These are phyloP conservation scores for Cladosporium sp. DNA, from an alignment of 2,329 filamentous ascomycete genomes.

Conservation along the genomic window DNA sequence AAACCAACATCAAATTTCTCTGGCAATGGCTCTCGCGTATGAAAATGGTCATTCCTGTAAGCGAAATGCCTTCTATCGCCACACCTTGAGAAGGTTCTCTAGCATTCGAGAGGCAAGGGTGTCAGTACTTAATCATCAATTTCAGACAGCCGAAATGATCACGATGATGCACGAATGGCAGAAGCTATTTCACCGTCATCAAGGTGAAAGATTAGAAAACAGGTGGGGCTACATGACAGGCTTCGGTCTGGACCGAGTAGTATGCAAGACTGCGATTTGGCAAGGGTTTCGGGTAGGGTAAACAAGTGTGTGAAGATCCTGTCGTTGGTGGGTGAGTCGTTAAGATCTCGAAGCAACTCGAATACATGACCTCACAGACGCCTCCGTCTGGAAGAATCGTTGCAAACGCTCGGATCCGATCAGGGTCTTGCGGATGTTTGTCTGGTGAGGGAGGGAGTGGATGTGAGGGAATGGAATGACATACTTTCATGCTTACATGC, in stretches of 20 bases:
- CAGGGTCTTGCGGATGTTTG: too few relatives aligned
- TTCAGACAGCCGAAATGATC: not conserved
- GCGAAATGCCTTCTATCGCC: too few relatives aligned
- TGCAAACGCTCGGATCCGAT: too few relatives aligned
- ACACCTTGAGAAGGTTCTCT: too few relatives aligned
- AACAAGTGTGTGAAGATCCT: slow-evolving; percentile 9
- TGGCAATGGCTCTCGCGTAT: too few relatives aligned
- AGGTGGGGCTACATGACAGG: not conserved
- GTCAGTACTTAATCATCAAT: too few relatives aligned
- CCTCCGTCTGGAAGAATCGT: not conserved
- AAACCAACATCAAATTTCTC: too few relatives aligned
- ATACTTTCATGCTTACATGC: too few relatives aligned
- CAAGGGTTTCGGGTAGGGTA: not conserved
- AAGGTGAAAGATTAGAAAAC: too few relatives aligned
- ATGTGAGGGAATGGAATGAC: not conserved
- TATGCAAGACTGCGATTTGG: slow-evolving; percentile 7
- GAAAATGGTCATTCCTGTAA: too few relatives aligned
- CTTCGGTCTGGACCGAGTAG: not conserved
- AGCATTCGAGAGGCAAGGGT: too few relatives aligned
- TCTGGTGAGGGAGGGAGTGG: not conserved
- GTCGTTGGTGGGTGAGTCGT: not conserved
- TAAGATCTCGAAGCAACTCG: slow-evolving; percentile 4
- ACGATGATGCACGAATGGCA: slow-evolving; percentile 3
- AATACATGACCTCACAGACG: slow-evolving; percentile 9
- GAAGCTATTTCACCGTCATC: too few relatives aligned